Evolutionary conservation across 2,329 filamentous ascomycete genomes (phyloP), one percentile per base, ranked within the genome.

Genomic region (Phoma sp.): DNA sequence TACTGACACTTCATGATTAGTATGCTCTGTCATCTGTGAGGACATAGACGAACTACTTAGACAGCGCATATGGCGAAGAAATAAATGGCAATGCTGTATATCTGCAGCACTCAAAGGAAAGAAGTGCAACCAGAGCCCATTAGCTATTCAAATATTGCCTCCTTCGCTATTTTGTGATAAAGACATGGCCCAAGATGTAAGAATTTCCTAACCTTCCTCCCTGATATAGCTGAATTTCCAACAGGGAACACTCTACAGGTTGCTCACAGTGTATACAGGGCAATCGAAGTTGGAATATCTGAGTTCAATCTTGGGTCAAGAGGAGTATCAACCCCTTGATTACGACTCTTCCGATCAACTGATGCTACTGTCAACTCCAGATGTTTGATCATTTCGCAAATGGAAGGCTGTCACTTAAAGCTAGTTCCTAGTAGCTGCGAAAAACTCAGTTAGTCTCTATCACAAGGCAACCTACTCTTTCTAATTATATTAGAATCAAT

Each of bases 311-410:
- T 20, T 34, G 10, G 15, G 20, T 20, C 32, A 34, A 20, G 3
- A n/a, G n/a, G n/a, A 20, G 21, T 49, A 38, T 32, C 2, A 39
- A 17, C 48, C 23, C 51, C 30, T 47, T 26, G 25, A 34, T 21
- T 26, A 25, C 29, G 49, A 56, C 33, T 32, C 23, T 3, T 56
- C 56, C 25, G 28, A 47, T 42, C 59, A 57, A 20, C 20, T 58
- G 32, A 15, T 56, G 11, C 47, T 57, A 39, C 43, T 60, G 21
- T 58, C 50, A 20, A 14, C 54, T n/a, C 26, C 36, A 38, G 46
- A 53, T 55, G 21, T 55, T 58, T 36, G 51, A 55, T 17, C 55
- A 60, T 40, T 60, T 58, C 42, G 53, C 29, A 21, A 56, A 60
- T 29, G 57, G 55, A 26, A 55, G 55, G 55, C 28, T 58, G 46